Evolutionary conservation across 352 stramenopile genomes (phyloP), one percentile per base, ranked within the genome.

Genomic region (Phytopythium mirpurense): DNA sequence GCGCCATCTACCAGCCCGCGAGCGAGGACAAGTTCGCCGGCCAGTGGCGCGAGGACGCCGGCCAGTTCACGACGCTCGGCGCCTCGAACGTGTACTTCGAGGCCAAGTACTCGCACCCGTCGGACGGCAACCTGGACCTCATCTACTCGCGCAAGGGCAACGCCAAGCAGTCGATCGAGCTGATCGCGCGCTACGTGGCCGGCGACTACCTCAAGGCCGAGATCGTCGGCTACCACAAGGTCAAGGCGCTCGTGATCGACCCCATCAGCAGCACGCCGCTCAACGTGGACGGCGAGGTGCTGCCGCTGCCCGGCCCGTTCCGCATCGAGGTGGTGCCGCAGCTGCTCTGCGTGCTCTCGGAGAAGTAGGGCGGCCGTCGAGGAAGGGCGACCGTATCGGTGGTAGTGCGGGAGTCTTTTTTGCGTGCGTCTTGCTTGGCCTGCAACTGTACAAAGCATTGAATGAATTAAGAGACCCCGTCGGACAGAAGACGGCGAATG

Each of bases 1-100:
- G 67, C 27, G 62, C 73, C 21, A 88, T 88, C 35, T 88, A 80
- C 52, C 38, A 70, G 27, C 82, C 78, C 16, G 74, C 76, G 21
- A 75, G 67, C 29, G 79, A 85, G 35, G 73, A 73, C n/a, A 78
- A 76, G 41, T 90, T 81, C 49, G 68, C 42, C 2, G 76, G 60
- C 18, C 56, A 74, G 46, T 91, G 78, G 78, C 66, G 68, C 12
- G 68, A 51, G 19, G 74, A 90, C 45, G 53, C 65, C 16, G 68
- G 66, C 11, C 56, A 79, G 57, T 74, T 86, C 60, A 70, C 65
- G 12, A 83, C 77, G 0, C 65, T 81, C 27, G 82, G 77, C 21
- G 82, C 70, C 12, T 88, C 78, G 9, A 90, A 92, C 51, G 77
- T 90, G 45, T 88, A 88, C 65, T 88, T 88, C 52, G 81, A 92